Evolutionary conservation across 2,329 filamentous ascomycete species (phyloP).

Genomic region (Aspergillus jensenii): DNA sequence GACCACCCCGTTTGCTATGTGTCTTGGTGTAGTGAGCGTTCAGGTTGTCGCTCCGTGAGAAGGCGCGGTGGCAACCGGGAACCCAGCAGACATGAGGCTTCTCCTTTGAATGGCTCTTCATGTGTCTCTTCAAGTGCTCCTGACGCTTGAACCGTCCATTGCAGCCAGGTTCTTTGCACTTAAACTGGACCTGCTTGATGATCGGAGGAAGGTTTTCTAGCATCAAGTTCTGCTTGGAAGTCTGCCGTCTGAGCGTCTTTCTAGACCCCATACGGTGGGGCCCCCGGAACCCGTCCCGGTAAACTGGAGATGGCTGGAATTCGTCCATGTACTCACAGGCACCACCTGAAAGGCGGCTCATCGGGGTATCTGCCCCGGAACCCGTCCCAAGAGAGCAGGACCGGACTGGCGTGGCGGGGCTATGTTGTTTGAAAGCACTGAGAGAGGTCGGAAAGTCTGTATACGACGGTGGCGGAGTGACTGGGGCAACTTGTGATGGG

Average conservation of each 20-base stretch:
- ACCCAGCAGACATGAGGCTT: slow-evolving; percentile 47
- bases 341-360: slow-evolving; percentile 36
- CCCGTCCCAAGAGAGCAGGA: slow-evolving; percentile 36
- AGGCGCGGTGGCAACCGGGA: slow-evolving; percentile 42
- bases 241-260: slow-evolving; percentile 30
- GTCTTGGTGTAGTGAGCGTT: slow-evolving; percentile 48
- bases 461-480: slow-evolving; percentile 40
- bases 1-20: slow-evolving; percentile 47
- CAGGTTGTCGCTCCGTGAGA: slow-evolving; percentile 47
- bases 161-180: slow-evolving; percentile 45
- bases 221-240: slow-evolving; percentile 36
- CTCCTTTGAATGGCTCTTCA: slow-evolving; percentile 48
- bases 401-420: slow-evolving; percentile 36
- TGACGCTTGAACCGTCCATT: slow-evolving; percentile 49
- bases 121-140: slow-evolving; percentile 52
- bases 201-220: slow-evolving; percentile 39
- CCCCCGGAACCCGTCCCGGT: slow-evolving; percentile 30
- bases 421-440: slow-evolving; percentile 36
- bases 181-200: slow-evolving; percentile 43
- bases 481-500: slow-evolving; percentile 35
- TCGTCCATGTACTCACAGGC: slow-evolving; percentile 37
- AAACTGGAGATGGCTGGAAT: slow-evolving; percentile 33
- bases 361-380: slow-evolving; percentile 35
- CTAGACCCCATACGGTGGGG: slow-evolving; percentile 33
- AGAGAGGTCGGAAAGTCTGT: slow-evolving; percentile 37